These are phyloP conservation scores for Gloeophyllum trabeum DNA, from an alignment of 768 basidiomycete genomes.

Conservation along the genomic window DNA sequence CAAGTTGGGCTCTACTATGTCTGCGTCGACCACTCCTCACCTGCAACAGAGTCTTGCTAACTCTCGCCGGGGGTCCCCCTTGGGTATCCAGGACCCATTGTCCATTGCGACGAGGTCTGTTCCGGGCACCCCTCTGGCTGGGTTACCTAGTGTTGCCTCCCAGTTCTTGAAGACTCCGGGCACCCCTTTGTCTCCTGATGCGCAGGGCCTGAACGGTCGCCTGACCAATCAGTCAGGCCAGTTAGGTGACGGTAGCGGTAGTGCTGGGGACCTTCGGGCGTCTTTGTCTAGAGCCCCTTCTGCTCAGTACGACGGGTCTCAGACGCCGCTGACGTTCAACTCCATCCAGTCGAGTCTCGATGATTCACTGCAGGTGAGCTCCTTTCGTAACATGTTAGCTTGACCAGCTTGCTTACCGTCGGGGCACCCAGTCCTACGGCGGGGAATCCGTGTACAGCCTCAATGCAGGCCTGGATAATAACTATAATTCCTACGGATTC, in stretches of 20 bases:
- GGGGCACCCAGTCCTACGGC: conserved; percentile 27
- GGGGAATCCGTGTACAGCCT: conserved; percentile 41
- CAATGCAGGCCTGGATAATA: conserved; percentile 35
- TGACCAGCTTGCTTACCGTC: conserved; percentile 1
- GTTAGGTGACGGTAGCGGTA: conserved; percentile 38
- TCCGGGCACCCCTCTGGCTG: conserved; percentile 65
- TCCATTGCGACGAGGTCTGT: conserved; percentile 64
- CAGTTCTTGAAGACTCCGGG: conserved; percentile 54
- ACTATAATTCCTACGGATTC: conserved; percentile 48
- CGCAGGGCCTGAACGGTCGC: conserved; percentile 51
- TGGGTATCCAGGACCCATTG: conserved; percentile 48
- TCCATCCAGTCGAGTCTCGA: conserved; percentile 39
- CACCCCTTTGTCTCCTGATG: conserved; percentile 52
- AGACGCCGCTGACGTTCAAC: conserved; percentile 42
- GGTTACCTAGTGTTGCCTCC: conserved; percentile 33
- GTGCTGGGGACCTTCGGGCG: conserved; percentile 52
- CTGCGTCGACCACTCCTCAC: conserved; percentile 55
- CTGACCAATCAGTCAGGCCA: conserved; percentile 36
- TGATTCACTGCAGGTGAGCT: conserved; percentile 38
- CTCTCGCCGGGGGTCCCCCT: conserved; percentile 70
- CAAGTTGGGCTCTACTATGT: conserved; percentile 33
- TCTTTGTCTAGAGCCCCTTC: conserved; percentile 61
- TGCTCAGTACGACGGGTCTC: conserved; percentile 40
- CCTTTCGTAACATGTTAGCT: conserved; percentile 6
- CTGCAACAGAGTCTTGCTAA: conserved; percentile 48